Percentiles rank a stretch among this genome's conserved stretches.
These are phyloP conservation scores for Suaeda aralocaspica DNA, from an alignment of 148 eudicot genomes.

Conservation along the genomic window DNA sequence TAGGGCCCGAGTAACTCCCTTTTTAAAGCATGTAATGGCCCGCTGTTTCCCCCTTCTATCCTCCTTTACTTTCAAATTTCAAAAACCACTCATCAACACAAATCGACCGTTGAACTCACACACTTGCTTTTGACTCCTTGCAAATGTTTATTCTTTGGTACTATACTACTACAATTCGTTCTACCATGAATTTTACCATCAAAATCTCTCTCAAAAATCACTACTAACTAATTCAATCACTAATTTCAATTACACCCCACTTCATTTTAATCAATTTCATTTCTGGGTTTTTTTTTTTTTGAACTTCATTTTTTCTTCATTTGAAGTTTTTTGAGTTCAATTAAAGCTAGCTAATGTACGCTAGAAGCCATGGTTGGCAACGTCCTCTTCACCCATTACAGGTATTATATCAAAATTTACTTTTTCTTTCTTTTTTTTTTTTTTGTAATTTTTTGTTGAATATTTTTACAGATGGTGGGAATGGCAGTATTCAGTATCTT, in stretches of 20 bases:
- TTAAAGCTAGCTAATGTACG: slow-evolving; percentile 2
- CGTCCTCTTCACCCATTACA: slow-evolving; percentile 88
- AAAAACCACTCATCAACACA: neutral
- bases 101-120: neutral
- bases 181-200: no score
- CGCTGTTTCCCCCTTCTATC: no score
- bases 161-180: no score
- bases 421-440: neutral
- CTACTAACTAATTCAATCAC: no score
- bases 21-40: no score
- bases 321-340: no score
- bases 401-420: slow-evolving; percentile 31
- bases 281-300: neutral
- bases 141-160: no score
- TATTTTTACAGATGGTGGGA: slow-evolving; percentile 65
- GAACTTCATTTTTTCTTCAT: neutral
- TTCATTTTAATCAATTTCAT: no score
- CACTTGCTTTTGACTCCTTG: neutral
- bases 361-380: slow-evolving; percentile 92
- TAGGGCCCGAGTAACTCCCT: no score
- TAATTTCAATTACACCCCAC: no score
- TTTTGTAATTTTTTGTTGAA: neutral
- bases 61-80: neutral
- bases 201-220: no score
- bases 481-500: slow-evolving; percentile 55